A percentile compares a stretch with the other conserved stretches of the same genome.
Conservation (phyloP, 176 grass and related monocot genomes). For the Oryza meridionalis region DNA sequence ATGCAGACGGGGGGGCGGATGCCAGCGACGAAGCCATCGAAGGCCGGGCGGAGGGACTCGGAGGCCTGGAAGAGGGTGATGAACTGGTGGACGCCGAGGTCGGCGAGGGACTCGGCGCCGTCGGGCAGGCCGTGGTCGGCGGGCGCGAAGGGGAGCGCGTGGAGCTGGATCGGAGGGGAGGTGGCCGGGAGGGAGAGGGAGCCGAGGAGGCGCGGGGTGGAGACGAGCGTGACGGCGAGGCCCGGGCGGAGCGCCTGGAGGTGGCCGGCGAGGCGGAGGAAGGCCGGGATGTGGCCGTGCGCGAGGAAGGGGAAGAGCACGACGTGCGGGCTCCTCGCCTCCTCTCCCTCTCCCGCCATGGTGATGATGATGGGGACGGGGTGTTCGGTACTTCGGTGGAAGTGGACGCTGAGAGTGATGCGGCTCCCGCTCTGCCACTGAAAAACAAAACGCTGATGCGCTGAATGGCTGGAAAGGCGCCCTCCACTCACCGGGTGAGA, state of each 20-base stretch:
- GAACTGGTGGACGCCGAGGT: conserved; percentile 59
- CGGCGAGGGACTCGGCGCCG: conserved; percentile 40
- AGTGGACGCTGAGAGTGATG: background rate
- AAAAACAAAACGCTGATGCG: background rate
- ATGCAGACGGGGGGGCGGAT: conserved; percentile 44
- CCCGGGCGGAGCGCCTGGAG: conserved; percentile 41
- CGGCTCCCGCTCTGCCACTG: background rate
- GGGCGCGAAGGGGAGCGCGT: conserved; percentile 53
- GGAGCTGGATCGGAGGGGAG: conserved; percentile 34
- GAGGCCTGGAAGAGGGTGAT: conserved; percentile 53
- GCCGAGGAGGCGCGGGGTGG: conserved; percentile 26
- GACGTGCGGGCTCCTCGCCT: conserved; percentile 21
- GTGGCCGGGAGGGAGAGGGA: conserved; percentile 14
- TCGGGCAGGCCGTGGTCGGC: conserved; percentile 56
- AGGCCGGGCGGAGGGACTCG: conserved; percentile 58
- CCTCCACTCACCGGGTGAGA: background rate
- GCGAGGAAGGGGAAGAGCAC: conserved; percentile 58
- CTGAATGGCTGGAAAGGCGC: background rate
- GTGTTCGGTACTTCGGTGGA: background rate
- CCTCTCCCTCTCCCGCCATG: conserved; percentile 26
- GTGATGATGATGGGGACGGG: background rate
- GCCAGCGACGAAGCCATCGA: conserved; percentile 52
- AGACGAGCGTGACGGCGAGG: conserved; percentile 36
- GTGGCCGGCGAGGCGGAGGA: conserved; percentile 50
- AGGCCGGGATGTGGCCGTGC: conserved; percentile 48